phyloP scores from a whole-genome alignment of 805 yeast genomes.

The Kuraishia cidri region DNA sequence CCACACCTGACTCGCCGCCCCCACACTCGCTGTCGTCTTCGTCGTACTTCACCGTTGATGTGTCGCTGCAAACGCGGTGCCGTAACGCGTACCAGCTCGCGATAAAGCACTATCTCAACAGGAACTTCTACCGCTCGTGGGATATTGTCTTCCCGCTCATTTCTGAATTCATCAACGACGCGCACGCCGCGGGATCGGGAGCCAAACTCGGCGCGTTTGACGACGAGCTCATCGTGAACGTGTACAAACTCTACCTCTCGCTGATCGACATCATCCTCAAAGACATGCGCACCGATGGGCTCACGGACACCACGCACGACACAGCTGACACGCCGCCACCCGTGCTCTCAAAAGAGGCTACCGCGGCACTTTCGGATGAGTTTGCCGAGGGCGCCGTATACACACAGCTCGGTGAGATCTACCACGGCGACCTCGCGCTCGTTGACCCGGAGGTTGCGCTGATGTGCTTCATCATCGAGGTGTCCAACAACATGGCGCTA shows the following conservation, averaged over 20 bases:
- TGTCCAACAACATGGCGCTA: constrained; percentile 15
- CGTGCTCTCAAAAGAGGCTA: not conserved
- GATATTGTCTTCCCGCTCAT: constrained; percentile 12
- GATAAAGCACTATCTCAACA: constrained; percentile 28
- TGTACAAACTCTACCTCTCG: constrained; percentile 18
- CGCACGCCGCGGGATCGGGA: not conserved
- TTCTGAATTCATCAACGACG: constrained; percentile 6
- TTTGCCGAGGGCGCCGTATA: constrained; percentile 14
- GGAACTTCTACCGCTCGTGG: constrained; percentile 19
- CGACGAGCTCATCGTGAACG: constrained; percentile 8
- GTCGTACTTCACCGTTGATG: too few species aligned
- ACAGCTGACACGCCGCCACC: not conserved
- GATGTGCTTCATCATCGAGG: constrained; percentile 20
- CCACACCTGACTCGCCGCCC: too few species aligned
- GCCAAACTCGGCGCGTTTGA: constrained; percentile 3
- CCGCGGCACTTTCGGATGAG: constrained; percentile 3
- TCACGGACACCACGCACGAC: too few species aligned
- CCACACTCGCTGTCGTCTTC: too few species aligned
- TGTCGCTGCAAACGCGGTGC: constrained; percentile 5
- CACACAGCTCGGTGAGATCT: constrained; percentile 10
- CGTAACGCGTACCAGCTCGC: constrained; percentile 25
- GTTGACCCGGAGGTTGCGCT: constrained; percentile 17
- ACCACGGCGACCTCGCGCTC: constrained; percentile 4
- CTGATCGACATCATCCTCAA: constrained; percentile 18
- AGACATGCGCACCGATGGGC: constrained; percentile 2